Base-by-base conservation (phyloP, 495 filamentous ascomycete species). In the Pyrenopolyporus hunteri region DNA sequence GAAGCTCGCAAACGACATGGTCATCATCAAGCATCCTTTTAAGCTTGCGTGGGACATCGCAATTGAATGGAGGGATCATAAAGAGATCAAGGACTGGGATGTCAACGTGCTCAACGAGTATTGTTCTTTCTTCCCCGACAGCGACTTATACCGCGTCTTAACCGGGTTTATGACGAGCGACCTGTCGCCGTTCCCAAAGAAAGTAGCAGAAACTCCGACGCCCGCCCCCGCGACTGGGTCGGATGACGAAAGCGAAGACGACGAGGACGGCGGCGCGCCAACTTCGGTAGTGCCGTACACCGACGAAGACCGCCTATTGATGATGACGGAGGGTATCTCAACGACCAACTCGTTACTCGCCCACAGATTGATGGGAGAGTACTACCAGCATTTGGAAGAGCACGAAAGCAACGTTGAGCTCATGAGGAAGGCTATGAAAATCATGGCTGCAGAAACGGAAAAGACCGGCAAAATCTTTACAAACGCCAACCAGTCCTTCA, bases 1-100 rank as follows among this genome's bases (percentile, higher is more conserved):
- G 66, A 88, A 87, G 47, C 73, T 92, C 36, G 92, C 93, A 0
- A 83, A 86, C 39, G 94, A 91, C 52, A 92, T 98, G 86, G 93
- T 98, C 43, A 93, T 97, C 59, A 90, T 98, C 69, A 92, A 93
- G 60, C 91, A 97, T 69, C 92, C 92, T 1, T 97, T 89, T 73
- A 84, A 88, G 53, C 78, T 95, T 17, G 94, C 94, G 2, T 98
- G 94, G 94, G 86, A 87, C 52, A 88, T 96, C 59, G 83, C 87
- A 23, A 79, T 98, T 33, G 90, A 97, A 67, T 97, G 94, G 91
- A 83, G 88, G 62, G 91, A 96, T 73, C 76, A 87, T 33, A 85
- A 91, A 62, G 82, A 81, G 25, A 82, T 89, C 57, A 78, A 76
- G 1, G 80, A 92, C 20, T 88, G 87, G 80, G 93, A 98, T 67